Evolutionary conservation across 306 rosid genomes (phyloP).

Genomic region (Acacia melanoxylon): DNA sequence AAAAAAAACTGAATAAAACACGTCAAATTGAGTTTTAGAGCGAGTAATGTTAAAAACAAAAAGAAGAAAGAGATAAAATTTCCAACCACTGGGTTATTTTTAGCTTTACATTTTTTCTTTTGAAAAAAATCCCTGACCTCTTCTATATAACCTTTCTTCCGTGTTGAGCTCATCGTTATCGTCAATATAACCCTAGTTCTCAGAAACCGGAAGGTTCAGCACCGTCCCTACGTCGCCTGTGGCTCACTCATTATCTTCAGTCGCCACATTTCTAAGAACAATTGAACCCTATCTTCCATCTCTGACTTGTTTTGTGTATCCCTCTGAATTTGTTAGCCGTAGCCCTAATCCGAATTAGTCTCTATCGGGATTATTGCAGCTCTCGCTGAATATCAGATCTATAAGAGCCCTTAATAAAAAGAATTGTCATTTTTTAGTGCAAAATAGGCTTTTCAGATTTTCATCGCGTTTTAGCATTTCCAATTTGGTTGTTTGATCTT

Average conservation of each 20-base stretch:
- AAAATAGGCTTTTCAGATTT: background rate
- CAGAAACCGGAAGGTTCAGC: conserved; percentile 21
- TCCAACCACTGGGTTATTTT: background rate
- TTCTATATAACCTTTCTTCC: conserved; percentile 24
- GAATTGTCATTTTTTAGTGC: background rate
- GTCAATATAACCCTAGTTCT: conserved; percentile 48
- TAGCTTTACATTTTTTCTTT: background rate
- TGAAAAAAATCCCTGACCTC: background rate
- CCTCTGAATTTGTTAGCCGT: background rate
- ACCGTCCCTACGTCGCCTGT: background rate
- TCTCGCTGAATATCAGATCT: conserved; percentile 40
- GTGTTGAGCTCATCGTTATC: conserved; percentile 35
- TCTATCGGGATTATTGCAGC: background rate
- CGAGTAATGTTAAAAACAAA: background rate
- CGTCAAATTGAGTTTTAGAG: background rate
- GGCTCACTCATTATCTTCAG: conserved; percentile 5
- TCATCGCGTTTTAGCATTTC: background rate
- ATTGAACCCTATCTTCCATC: background rate
- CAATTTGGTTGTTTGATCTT: background rate
- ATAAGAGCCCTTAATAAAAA: background rate
- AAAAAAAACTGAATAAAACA: background rate
- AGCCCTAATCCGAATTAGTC: background rate
- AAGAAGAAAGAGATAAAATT: background rate
- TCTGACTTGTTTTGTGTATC: background rate
- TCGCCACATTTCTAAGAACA: background rate